These are phyloP conservation scores for Mallotus japonicus DNA, from an alignment of 441 rosid genomes.

Conservation along the genomic window DNA sequence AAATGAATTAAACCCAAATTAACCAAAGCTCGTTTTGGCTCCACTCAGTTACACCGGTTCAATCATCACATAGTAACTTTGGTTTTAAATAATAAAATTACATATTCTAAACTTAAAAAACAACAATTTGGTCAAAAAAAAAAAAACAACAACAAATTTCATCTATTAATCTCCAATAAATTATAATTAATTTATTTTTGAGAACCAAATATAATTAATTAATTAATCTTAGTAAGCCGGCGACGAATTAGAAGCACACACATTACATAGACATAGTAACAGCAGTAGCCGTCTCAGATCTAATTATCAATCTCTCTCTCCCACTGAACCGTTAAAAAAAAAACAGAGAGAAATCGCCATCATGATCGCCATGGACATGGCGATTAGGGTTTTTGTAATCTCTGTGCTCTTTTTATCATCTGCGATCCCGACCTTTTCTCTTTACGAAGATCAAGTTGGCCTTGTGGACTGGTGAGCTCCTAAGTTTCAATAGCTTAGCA, in stretches of 20 bases:
- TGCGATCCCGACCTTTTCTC: conserved; percentile 43
- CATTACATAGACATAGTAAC: neutral
- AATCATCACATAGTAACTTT: too few species aligned
- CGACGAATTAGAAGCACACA: conserved; percentile 9
- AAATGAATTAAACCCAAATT: too few species aligned
- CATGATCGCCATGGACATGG: conserved; percentile 46
- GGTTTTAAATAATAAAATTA: too few species aligned
- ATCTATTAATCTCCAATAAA: too few species aligned
- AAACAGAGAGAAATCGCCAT: neutral
- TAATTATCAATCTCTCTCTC: conserved; percentile 22
- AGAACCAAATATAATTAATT: too few species aligned
- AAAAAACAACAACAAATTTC: too few species aligned
- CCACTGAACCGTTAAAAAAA: neutral
- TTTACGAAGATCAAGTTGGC: conserved; percentile 97
- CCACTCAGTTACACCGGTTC: too few species aligned
- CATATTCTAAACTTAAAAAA: too few species aligned
- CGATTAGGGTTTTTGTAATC: conserved; percentile 45
- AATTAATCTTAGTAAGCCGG: conserved; percentile 15
- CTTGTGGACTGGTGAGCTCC: conserved; percentile 83
- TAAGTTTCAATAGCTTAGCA: neutral
- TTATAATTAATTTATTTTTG: too few species aligned
- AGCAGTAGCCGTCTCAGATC: conserved; percentile 25
- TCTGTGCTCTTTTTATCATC: conserved; percentile 44
- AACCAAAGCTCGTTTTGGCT: too few species aligned
- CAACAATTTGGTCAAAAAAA: too few species aligned